Evolutionary conservation across 345 rosid species (phyloP).

Genomic region (Camelina laxa): DNA sequence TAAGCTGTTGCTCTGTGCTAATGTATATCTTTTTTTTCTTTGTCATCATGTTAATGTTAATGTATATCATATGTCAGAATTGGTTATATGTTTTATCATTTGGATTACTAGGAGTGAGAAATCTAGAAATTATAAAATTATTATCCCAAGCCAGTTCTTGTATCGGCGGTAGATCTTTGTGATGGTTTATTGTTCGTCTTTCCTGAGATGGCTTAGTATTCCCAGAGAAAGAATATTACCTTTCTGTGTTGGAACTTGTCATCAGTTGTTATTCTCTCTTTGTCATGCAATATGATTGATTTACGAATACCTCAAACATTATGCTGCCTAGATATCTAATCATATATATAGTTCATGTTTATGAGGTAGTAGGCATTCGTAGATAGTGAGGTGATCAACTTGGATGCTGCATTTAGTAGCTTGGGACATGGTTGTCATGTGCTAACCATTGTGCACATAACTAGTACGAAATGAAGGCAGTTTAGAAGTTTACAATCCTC

Average conservation of each 20-base stretch:
- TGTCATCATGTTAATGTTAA: background rate
- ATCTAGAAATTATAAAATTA: conserved; percentile 6
- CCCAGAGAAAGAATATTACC: conserved; percentile 12
- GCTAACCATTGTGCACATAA: conserved; percentile 25
- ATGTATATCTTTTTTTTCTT: too few species aligned
- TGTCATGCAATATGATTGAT: conserved; percentile 5
- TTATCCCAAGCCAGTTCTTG: conserved; percentile 17
- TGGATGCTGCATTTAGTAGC: conserved; percentile 30
- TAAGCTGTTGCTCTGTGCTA: conserved; percentile 17
- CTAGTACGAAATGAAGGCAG: conserved; percentile 21
- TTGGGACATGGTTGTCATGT: conserved; percentile 22
- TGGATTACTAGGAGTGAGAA: conserved; percentile 7
- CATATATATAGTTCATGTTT: conserved; percentile 22
- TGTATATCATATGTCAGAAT: background rate
- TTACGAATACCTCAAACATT: conserved; percentile 16
- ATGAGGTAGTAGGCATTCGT: conserved; percentile 22
- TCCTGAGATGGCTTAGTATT: conserved; percentile 18
- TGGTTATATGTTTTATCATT: conserved; percentile 8
- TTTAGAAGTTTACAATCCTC: conserved; percentile 18
- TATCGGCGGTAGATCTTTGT: conserved; percentile 14
- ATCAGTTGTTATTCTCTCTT: conserved; percentile 12
- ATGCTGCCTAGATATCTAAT: conserved; percentile 29
- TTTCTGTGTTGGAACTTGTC: conserved; percentile 25
- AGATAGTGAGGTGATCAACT: conserved; percentile 32
- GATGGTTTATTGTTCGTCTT: conserved; percentile 23